phyloP scores from a whole-genome alignment of 768 basidiomycete genomes.

The Bullera alba region DNA sequence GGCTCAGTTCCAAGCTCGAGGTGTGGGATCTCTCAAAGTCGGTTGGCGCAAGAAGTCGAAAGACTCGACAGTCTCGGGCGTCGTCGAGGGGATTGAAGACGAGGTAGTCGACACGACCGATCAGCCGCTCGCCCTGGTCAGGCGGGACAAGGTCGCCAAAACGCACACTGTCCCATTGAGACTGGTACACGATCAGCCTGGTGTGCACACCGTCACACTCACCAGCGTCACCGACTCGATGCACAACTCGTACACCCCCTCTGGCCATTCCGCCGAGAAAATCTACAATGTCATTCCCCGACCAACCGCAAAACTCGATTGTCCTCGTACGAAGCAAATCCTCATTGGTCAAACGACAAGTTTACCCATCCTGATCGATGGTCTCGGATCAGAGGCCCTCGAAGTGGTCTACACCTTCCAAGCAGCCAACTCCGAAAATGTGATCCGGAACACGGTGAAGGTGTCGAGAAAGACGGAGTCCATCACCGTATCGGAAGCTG shows the following conservation, averaged over 20 bases:
- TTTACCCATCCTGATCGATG: constrained; percentile 57
- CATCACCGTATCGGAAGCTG: constrained; percentile 53
- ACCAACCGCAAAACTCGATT: constrained; percentile 64
- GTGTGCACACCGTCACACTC: constrained; percentile 59
- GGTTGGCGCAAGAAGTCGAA: constrained; percentile 34
- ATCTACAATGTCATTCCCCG: constrained; percentile 65
- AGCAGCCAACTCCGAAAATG: constrained; percentile 50
- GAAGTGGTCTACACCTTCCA: constrained; percentile 55
- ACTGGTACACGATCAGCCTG: constrained; percentile 26
- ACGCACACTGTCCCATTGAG: constrained; percentile 36
- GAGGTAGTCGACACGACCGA: constrained; percentile 20
- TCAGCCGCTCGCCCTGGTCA: constrained; percentile 13
- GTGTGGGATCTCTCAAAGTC: constrained; percentile 35
- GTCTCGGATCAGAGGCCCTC: constrained; percentile 49
- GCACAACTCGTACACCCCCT: constrained; percentile 60
- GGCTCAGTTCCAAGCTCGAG: constrained; percentile 29
- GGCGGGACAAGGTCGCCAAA: constrained; percentile 25
- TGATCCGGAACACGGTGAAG: constrained; percentile 61
- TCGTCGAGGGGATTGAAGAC: constrained; percentile 40
- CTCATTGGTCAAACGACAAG: constrained; percentile 60
- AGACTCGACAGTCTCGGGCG: constrained; percentile 19
- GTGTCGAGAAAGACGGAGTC: constrained; percentile 47
- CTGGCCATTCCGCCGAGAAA: constrained; percentile 45
- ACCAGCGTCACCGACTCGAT: constrained; percentile 68
- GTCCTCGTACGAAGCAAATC: constrained; percentile 57